Base-by-base conservation (phyloP, 257 asterid species). In the Solanum gandarillasii region DNA sequence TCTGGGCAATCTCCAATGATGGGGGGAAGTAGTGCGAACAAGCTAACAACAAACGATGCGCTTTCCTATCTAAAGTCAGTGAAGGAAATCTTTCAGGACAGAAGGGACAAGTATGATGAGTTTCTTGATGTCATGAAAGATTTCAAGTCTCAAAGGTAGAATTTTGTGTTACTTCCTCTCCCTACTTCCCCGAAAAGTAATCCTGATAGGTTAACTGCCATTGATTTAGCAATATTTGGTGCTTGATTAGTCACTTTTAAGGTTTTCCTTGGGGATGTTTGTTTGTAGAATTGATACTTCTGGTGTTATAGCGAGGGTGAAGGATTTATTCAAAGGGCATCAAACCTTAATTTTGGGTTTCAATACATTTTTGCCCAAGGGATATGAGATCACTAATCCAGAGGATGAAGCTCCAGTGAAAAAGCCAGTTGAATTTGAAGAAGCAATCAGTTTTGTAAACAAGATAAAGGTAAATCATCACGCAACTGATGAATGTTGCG, bases 41-140 rank as follows among this genome's bases (percentile, higher is more conserved):
- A 89, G 90, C 92, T 97, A 88, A 95, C 98, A 71, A 92, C 96
- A 83, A 90, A 88, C 81, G 98, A 96, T 72, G 99, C 99, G 86
- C 90, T 95, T 93, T 71, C 93, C 7, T 98, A 96, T 94, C 96
- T 98, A 88, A 94, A 93, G 88, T 87, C 89, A 13, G 98, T 98
- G 83, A 96, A 92, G 92, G 97, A 95, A 72, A 92, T 87, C 75
- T 98, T 98, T 92, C 94, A 92, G 86, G 98, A 94, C 89, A 92
- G 87, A 87, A 93, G 86, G 91, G 98, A 95, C 88, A 94, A 91
- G 89, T 98, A 98, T 58, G 93, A 94, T 32, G 94, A 94, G n/a
- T 98, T 98, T 90, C 98, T 98, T 87, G 98, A 93, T 32, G 95
- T 98, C 89, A 98, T 98, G 99, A 96, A 95, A 93, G 96, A 95